A percentile compares a stretch with the other conserved stretches of the same genome.
Conservation (phyloP, 2,329 filamentous ascomycete species). For the Hymenotorrendiella dingleyae region DNA sequence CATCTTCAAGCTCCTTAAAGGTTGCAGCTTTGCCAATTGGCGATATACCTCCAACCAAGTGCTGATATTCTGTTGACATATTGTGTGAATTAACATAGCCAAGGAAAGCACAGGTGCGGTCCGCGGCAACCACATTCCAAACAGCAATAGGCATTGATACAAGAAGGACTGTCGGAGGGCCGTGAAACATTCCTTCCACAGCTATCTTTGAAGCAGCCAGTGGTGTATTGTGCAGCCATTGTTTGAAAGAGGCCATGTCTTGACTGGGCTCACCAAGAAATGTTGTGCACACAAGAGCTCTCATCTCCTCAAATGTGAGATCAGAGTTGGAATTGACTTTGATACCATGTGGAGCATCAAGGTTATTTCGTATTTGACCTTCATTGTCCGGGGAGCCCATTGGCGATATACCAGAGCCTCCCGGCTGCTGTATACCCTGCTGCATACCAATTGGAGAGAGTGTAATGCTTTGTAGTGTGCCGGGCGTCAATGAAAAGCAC, state of each 20-base stretch:
- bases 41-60: constrained; percentile 43
- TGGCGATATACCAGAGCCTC: constrained; percentile 32
- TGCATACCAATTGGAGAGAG: constrained; percentile 36
- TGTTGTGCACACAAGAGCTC: constrained; percentile 61
- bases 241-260: constrained; percentile 60
- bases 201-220: constrained; percentile 51
- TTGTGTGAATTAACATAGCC: constrained; percentile 63
- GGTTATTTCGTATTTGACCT: constrained; percentile 14
- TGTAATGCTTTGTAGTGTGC: constrained; percentile 47
- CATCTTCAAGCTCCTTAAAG: constrained; percentile 50
- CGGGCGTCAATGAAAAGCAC: constrained; percentile 50
- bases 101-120: constrained; percentile 60
- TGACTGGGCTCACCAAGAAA: constrained; percentile 60
- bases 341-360: constrained; percentile 20
- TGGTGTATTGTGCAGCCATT: constrained; percentile 58
- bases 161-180: constrained; percentile 59
- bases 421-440: constrained; percentile 15
- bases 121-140: constrained; percentile 59
- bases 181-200: constrained; percentile 63
- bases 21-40: constrained; percentile 38
- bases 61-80: constrained; percentile 58
- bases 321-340: constrained; percentile 35
- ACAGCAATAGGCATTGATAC: constrained; percentile 60
- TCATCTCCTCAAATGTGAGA: constrained; percentile 54
- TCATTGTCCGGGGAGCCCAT: constrained; percentile 25